Conservation (phyloP, 164 flowering plant species). For the Akebia trifoliata region DNA sequence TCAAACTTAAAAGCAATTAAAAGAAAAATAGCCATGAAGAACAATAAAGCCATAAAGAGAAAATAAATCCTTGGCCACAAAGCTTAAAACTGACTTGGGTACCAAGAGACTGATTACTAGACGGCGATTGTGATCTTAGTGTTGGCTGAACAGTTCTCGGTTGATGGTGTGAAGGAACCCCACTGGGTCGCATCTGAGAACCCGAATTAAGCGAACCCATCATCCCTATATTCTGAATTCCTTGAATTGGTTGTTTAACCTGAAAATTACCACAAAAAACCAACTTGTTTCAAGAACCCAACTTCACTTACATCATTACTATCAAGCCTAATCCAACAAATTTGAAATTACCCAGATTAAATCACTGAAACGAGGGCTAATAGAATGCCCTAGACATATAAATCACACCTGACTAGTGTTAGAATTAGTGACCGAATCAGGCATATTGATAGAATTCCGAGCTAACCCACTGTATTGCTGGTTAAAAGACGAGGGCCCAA, state of each 20-base stretch:
- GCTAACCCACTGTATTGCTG: conserved; percentile 43
- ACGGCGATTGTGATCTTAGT: conserved; percentile 41
- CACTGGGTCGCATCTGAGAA: conserved; percentile 53
- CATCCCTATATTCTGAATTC: conserved; percentile 51
- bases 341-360: too few relatives aligned
- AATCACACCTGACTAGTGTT: conserved; percentile 30
- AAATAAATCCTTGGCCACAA: background rate
- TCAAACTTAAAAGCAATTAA: background rate
- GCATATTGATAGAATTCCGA: conserved; percentile 25
- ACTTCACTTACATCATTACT: too few relatives aligned
- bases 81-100: conserved; percentile 47
- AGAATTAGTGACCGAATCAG: conserved; percentile 28
- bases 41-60: background rate
- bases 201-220: conserved; percentile 44
- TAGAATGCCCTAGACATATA: background rate
- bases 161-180: conserved; percentile 39
- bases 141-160: conserved; percentile 53
- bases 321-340: too few relatives aligned
- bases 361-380: background rate
- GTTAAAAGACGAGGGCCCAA: conserved; percentile 28
- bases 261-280: conserved; percentile 15
- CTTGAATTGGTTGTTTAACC: conserved; percentile 48
- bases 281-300: background rate
- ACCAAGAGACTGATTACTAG: conserved; percentile 37
- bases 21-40: background rate